Conservation (phyloP, 2,329 filamentous ascomycete species). For the Sclerotiophoma versabilis region DNA sequence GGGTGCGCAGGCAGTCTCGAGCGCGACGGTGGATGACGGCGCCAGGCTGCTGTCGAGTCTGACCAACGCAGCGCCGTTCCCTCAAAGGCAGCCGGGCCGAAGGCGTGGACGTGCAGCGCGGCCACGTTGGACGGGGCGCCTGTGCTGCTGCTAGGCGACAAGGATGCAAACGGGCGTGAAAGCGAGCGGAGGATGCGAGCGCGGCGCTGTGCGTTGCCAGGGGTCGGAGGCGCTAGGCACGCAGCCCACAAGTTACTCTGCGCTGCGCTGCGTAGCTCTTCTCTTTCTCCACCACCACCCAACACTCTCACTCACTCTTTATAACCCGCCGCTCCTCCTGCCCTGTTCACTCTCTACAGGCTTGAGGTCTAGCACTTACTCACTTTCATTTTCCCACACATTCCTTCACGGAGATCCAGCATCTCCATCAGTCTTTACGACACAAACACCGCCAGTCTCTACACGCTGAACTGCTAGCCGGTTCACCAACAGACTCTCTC, state of each 20-base stretch:
- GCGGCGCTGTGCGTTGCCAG: conserved; percentile 21
- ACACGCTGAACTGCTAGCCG: conserved; percentile 45
- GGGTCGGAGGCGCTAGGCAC: conserved; percentile 24
- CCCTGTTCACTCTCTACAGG: conserved; percentile 50
- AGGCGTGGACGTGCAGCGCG: conserved; percentile 18
- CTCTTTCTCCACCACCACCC: conserved; percentile 23
- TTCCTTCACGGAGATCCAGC: conserved; percentile 42
- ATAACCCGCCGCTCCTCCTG: conserved; percentile 30
- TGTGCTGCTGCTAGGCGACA: conserved; percentile 13
- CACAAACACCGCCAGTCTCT: conserved; percentile 31
- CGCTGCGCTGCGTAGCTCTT: conserved; percentile 18
- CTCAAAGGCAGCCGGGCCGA: conserved; percentile 29
- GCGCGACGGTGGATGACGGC: conserved; percentile 17
- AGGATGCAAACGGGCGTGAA: conserved; percentile 18
- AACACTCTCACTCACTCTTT: conserved; percentile 31
- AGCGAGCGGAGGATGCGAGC: conserved; percentile 32
- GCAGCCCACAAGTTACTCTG: conserved; percentile 8
- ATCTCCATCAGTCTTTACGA: conserved; percentile 45
- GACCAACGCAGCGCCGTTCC: conserved; percentile 30
- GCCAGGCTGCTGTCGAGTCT: conserved; percentile 28
- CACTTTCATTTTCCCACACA: conserved; percentile 38
- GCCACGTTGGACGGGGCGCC: conserved; percentile 25
- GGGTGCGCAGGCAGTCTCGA: conserved; percentile 14
- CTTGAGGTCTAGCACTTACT: conserved; percentile 47
- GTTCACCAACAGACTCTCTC: conserved; percentile 35